Evolutionary conservation across 2,329 filamentous ascomycete genomes (phyloP).

Genomic region (Xylaria sp.): DNA sequence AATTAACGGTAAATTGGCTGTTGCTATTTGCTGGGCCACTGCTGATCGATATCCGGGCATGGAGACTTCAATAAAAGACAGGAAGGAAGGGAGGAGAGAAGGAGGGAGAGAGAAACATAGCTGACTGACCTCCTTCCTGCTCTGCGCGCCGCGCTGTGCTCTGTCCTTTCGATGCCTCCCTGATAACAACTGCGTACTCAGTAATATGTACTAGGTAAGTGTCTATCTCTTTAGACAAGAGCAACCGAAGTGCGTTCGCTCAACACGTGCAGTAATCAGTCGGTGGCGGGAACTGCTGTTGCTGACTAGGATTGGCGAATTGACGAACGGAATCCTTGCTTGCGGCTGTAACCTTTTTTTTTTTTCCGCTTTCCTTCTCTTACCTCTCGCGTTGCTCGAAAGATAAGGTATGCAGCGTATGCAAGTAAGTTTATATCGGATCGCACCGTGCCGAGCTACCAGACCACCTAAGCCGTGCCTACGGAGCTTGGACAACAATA

Average conservation of each 20-base stretch:
- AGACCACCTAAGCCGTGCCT: neutral
- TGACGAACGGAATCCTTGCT: slow-evolving; percentile 13
- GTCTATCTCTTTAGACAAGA: neutral
- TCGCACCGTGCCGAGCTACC: neutral
- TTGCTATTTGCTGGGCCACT: slow-evolving; percentile 15
- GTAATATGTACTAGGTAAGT: neutral
- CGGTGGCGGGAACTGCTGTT: neutral
- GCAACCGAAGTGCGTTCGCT: slow-evolving; percentile 18
- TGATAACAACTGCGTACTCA: neutral
- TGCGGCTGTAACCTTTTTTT: neutral
- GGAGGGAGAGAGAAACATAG: neutral
- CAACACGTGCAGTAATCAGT: slow-evolving; percentile 14
- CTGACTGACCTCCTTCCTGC: slow-evolving; percentile 5
- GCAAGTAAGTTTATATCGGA: slow-evolving; percentile 6
- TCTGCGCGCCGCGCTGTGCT: neutral
- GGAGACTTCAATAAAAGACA: neutral
- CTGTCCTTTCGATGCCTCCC: neutral
- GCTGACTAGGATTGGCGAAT: slow-evolving; percentile 22
- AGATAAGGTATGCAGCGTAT: neutral
- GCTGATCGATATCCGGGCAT: neutral
- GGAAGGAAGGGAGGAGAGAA: neutral
- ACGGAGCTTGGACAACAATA: slow-evolving; percentile 1
- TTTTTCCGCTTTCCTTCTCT: neutral
- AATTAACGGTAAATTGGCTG: slow-evolving; percentile 16
- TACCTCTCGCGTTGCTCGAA: neutral